Evolutionary conservation across 2,329 filamentous ascomycete genomes (phyloP).

Genomic region (Fusarium transvaalense): DNA sequence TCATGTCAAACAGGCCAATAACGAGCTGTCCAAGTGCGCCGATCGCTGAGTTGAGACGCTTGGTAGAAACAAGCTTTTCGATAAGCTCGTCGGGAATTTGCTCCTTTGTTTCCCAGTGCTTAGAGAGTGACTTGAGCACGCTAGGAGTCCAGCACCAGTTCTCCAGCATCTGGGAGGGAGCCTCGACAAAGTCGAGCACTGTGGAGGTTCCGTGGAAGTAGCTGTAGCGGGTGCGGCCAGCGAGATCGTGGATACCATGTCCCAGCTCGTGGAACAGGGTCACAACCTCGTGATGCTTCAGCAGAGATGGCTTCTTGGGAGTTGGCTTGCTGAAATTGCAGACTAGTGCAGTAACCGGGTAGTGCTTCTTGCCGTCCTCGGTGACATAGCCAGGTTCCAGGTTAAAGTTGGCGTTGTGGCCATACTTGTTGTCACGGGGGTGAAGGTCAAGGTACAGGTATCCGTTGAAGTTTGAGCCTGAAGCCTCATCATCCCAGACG

Average conservation of each 20-base stretch:
- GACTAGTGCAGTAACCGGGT: conserved; percentile 82
- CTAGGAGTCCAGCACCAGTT: conserved; percentile 80
- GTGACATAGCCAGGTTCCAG: conserved; percentile 78
- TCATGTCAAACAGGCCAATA: conserved; percentile 88
- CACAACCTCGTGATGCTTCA: conserved; percentile 86
- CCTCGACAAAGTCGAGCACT: conserved; percentile 78
- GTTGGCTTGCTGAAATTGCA: conserved; percentile 90
- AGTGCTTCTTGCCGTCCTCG: conserved; percentile 76
- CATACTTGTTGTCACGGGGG: conserved; percentile 84
- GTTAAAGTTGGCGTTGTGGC: conserved; percentile 88
- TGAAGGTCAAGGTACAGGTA: conserved; percentile 88
- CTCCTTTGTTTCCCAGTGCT: conserved; percentile 78
- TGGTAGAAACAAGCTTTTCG: conserved; percentile 78
- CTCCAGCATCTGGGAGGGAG: conserved; percentile 79
- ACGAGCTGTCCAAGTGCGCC: conserved; percentile 84
- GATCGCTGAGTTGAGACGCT: conserved; percentile 83
- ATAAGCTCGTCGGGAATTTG: conserved; percentile 81
- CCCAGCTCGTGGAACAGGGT: conserved; percentile 85
- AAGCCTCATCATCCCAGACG: conserved; percentile 81
- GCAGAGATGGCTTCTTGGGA: conserved; percentile 78
- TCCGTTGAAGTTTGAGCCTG: conserved; percentile 79
- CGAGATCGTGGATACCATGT: conserved; percentile 77
- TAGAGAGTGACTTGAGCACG: conserved; percentile 74
- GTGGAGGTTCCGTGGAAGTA: conserved; percentile 77
- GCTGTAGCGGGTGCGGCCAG: conserved; percentile 71